A percentile compares a stretch with the other conserved stretches of the same genome.
Conservation (phyloP, 176 grass and related monocot genomes). For the Microstegium vimineum region DNA sequence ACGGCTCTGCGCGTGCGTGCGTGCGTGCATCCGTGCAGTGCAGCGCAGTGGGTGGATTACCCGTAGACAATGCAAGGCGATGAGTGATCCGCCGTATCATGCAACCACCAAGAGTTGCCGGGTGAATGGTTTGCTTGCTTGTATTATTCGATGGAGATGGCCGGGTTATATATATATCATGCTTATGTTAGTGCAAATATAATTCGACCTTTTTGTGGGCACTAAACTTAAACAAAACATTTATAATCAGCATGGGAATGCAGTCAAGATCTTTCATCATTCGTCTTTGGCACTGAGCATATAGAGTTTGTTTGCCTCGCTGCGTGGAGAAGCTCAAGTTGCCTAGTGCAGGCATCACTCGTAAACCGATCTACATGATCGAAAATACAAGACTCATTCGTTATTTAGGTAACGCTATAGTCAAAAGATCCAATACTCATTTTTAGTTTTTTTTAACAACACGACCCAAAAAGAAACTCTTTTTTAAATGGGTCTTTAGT, state of each 20-base stretch:
- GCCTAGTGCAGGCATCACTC: no score
- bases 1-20: slow-evolving; percentile 10
- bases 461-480: no score
- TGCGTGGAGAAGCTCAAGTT: no score
- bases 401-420: no score
- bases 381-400: no score
- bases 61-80: background rate
- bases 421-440: no score
- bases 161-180: background rate
- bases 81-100: background rate
- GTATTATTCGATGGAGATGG: slow-evolving; percentile 1
- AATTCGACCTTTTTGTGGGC: background rate
- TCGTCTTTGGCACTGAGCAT: no score
- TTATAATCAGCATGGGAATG: background rate
- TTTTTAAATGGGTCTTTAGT: no score
- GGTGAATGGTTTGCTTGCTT: background rate
- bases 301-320: no score
- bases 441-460: no score
- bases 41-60: background rate
- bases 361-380: no score
- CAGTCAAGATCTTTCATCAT: background rate
- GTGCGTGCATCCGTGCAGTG: background rate
- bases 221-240: background rate
- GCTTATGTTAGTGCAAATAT: background rate
- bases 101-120: slow-evolving; percentile 15